phyloP scores from a whole-genome alignment of 345 rosid species.

The Rhodomyrtus tomentosa region DNA sequence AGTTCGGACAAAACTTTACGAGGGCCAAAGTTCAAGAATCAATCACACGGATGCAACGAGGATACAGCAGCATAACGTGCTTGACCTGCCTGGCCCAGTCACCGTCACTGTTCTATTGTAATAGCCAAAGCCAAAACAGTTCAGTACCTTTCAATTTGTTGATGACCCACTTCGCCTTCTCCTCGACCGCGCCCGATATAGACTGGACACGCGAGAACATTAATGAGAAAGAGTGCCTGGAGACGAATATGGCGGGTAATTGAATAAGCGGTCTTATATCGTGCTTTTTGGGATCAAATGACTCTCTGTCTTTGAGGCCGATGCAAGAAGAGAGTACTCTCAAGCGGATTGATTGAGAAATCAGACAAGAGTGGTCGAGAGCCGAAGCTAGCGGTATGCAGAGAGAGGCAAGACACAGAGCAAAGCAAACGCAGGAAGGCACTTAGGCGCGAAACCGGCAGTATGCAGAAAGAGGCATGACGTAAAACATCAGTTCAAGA shows the following conservation, averaged over 20 bases:
- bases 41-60: neutral
- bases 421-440: neutral
- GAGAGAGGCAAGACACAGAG: neutral
- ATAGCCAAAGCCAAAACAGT: neutral
- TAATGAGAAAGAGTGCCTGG: neutral
- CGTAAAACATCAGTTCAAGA: neutral
- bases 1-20: neutral
- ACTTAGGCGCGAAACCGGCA: neutral
- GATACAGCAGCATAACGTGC: neutral
- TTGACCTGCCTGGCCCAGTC: neutral
- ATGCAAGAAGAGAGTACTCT: neutral
- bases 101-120: neutral
- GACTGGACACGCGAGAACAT: neutral
- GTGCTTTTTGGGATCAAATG: neutral
- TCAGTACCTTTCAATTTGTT: slow-evolving; percentile 22
- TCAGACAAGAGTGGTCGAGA: neutral
- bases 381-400: neutral
- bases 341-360: neutral
- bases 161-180: slow-evolving; percentile 22
- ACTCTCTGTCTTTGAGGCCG: neutral
- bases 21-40: neutral
- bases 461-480: neutral
- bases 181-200: slow-evolving; percentile 15
- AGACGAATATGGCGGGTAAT: neutral
- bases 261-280: neutral